Evolutionary conservation across 179 eudicot species (phyloP).

Genomic region (Nepenthes alata): DNA sequence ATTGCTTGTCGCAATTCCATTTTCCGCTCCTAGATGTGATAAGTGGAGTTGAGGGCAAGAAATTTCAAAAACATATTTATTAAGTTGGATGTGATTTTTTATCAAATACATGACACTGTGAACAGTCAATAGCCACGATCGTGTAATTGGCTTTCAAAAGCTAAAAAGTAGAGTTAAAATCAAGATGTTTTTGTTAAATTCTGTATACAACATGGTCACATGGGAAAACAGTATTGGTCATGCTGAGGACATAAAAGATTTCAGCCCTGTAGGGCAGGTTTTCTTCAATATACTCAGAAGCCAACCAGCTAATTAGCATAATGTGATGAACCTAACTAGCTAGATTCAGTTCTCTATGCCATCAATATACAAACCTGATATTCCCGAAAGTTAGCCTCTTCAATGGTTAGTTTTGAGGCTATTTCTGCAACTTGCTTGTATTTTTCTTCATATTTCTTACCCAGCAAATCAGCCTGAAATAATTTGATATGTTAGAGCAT

Average conservation of each 20-base stretch:
- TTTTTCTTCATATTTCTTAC: conserved; percentile 88
- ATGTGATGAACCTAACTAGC: background rate
- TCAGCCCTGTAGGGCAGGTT: background rate
- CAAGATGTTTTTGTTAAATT: background rate
- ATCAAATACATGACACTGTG: too few relatives aligned
- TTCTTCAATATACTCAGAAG: background rate
- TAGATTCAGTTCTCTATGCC: background rate
- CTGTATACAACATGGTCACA: too few relatives aligned
- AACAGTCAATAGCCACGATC: background rate
- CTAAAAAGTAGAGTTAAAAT: background rate
- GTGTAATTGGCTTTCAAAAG: background rate
- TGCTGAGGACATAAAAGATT: background rate
- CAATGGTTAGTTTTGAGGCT: conserved; percentile 81
- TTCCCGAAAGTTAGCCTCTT: conserved; percentile 94
- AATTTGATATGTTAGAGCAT: background rate
- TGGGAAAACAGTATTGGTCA: too few relatives aligned
- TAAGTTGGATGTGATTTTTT: background rate
- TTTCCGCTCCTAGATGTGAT: conserved; percentile 53
- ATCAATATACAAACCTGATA: conserved; percentile 46
- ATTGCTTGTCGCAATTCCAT: conserved; percentile 83
- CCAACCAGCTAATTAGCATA: background rate
- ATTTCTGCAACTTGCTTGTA: conserved; percentile 92
- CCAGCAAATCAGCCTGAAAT: conserved; percentile 73
- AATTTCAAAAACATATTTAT: background rate
- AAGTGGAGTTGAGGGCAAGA: too few relatives aligned